Conservation (phyloP, 23 red algal species). For the Gracilaria caudata region DNA sequence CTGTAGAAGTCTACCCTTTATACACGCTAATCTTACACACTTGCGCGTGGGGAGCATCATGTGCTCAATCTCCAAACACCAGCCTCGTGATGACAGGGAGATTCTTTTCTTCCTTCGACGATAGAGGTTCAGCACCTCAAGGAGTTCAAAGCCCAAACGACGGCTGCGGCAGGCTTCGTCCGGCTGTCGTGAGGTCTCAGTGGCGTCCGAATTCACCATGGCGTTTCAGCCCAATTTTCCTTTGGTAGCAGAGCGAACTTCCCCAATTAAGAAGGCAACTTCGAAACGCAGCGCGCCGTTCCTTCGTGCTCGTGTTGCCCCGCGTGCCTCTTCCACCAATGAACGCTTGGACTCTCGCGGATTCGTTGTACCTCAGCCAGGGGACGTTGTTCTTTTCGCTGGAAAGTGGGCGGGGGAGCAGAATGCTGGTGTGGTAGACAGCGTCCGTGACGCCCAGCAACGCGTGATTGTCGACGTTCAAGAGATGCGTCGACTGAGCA, state of each 20-base stretch:
- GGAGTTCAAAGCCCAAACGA: too few relatives aligned
- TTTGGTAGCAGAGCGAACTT: background rate
- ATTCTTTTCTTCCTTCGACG: background rate
- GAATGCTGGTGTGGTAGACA: constrained; percentile 74
- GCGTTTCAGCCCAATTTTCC: background rate
- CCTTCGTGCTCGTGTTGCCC: background rate
- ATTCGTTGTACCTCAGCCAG: constrained; percentile 70
- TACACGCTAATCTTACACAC: too few relatives aligned
- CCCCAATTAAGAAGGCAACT: background rate
- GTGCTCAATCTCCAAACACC: too few relatives aligned
- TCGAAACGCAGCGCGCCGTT: background rate
- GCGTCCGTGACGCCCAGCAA: constrained; percentile 48
- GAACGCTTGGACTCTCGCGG: constrained; percentile 49
- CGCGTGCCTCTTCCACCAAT: background rate
- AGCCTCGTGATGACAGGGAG: too few relatives aligned
- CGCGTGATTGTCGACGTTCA: constrained; percentile 72
- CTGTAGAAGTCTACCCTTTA: too few relatives aligned
- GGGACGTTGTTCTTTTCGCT: constrained; percentile 82
- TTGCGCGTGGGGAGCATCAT: too few relatives aligned
- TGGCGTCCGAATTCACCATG: background rate
- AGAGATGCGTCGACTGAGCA: constrained; percentile 59
- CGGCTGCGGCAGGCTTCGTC: background rate
- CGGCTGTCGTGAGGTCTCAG: background rate
- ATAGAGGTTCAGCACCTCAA: too few relatives aligned
- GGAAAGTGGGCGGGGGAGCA: constrained; percentile 82